These are phyloP conservation scores for Dactylellina cionopaga DNA, from an alignment of 2,329 filamentous ascomycete species.

Conservation along the genomic window DNA sequence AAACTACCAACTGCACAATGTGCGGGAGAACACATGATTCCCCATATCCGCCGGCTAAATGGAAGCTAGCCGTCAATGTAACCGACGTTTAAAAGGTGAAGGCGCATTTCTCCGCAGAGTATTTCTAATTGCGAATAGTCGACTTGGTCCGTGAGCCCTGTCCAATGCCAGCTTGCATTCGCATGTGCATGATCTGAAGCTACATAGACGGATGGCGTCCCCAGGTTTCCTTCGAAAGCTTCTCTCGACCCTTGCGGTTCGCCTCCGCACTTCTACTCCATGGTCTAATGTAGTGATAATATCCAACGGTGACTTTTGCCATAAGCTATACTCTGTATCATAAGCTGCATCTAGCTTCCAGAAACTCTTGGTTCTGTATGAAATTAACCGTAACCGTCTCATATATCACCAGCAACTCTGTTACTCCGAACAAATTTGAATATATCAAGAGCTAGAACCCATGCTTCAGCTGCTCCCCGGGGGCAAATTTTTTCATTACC, in stretches of 20 bases:
- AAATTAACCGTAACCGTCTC: constrained; percentile 38
- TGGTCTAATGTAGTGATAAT: constrained; percentile 17
- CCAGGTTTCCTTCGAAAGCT: constrained; percentile 42
- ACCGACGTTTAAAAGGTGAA: background rate
- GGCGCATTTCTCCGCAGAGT: constrained; percentile 24
- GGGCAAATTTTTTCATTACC: constrained; percentile 43
- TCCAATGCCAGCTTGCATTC: background rate
- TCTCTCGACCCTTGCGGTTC: constrained; percentile 31
- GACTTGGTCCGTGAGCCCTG: constrained; percentile 24
- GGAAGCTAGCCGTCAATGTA: constrained; percentile 39
- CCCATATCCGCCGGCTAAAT: constrained; percentile 53
- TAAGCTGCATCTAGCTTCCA: constrained; percentile 11
- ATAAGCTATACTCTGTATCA: background rate
- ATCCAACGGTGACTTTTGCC: constrained; percentile 42
- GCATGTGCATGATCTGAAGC: constrained; percentile 30
- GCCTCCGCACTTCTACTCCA: constrained; percentile 38
- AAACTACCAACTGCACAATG: constrained; percentile 11
- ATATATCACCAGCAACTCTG: constrained; percentile 4
- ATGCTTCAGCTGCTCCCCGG: background rate
- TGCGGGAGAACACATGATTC: constrained; percentile 40
- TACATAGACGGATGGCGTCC: constrained; percentile 36
- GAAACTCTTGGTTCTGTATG: too few species aligned
- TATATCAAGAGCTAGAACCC: too few species aligned
- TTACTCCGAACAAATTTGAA: constrained; percentile 12
- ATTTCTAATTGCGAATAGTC: background rate